Percentiles rank a stretch among this genome's conserved stretches.
Evolutionary conservation across 352 stramenopile species (phyloP).

Genomic region (Heterotrichella gracilis): DNA sequence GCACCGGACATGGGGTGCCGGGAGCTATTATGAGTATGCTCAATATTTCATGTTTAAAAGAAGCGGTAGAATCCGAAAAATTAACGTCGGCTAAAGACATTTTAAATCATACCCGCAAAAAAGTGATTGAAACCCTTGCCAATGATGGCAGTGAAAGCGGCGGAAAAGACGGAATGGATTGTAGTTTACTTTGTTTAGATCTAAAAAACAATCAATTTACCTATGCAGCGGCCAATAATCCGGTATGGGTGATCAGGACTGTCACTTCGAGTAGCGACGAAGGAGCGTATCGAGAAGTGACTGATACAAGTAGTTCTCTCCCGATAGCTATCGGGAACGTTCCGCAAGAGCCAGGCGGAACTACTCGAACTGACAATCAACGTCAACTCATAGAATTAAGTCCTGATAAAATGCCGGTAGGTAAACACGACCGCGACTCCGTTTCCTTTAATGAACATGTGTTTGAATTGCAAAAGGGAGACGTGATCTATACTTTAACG

Average conservation of each 20-base stretch:
- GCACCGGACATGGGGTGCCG: background rate
- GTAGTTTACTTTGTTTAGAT: background rate
- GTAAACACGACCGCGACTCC: background rate
- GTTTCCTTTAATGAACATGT: background rate
- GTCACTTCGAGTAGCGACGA: no score
- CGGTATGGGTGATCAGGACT: background rate
- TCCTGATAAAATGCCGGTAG: background rate
- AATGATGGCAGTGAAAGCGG: background rate
- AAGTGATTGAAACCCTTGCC: background rate
- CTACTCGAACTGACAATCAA: background rate
- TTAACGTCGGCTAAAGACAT: background rate
- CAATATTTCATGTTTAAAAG: background rate
- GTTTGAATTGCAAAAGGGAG: background rate
- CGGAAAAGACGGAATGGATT: background rate
- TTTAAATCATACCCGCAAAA: background rate
- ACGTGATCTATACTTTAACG: background rate
- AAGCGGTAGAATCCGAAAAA: background rate
- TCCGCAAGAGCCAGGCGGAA: no score
- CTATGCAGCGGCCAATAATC: background rate
- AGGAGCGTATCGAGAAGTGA: no score
- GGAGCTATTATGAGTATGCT: background rate
- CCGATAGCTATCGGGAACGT: no score
- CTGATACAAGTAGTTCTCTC: no score
- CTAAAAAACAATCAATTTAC: background rate
- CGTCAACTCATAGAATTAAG: background rate